Evolutionary conservation across 1,284 basidiomycete genomes (phyloP).

Genomic region (Ceratobasidium sp.): DNA sequence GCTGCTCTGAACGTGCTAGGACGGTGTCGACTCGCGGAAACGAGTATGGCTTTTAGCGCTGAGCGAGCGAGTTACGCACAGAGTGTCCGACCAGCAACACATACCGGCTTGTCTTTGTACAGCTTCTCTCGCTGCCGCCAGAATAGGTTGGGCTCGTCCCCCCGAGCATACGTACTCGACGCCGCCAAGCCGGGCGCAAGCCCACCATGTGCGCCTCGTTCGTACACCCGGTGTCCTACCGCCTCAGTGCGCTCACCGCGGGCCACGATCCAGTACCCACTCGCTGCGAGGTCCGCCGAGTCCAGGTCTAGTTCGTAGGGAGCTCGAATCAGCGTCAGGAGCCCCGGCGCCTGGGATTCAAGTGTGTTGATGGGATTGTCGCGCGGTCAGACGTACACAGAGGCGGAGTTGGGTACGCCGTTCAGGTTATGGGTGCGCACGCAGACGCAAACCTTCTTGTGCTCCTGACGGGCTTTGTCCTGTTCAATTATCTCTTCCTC

Average conservation of each 20-base stretch:
- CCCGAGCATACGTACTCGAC: conserved; percentile 40
- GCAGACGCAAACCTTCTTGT: conserved; percentile 3
- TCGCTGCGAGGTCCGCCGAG: conserved; percentile 36
- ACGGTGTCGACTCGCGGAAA: conserved; percentile 42
- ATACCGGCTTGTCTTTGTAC: conserved; percentile 32
- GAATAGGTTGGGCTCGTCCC: conserved; percentile 18
- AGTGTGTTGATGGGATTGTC: conserved; percentile 35
- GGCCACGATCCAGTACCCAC: conserved; percentile 35
- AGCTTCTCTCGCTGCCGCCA: conserved; percentile 23
- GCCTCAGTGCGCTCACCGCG: conserved; percentile 44
- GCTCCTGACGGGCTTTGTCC: conserved; percentile 39
- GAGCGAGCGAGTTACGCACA: conserved; percentile 43
- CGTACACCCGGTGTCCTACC: conserved; percentile 42
- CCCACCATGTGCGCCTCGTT: conserved; percentile 38
- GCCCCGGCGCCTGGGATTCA: conserved; percentile 42
- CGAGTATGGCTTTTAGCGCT: conserved; percentile 35
- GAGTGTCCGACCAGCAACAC: conserved; percentile 12
- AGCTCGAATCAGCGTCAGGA: conserved; percentile 31
- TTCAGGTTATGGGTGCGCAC: conserved; percentile 32
- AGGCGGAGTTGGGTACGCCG: conserved; percentile 25
- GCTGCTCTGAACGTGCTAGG: conserved; percentile 30
- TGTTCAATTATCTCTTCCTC: conserved; percentile 31
- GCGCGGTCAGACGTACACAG: conserved; percentile 43
- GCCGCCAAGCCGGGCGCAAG: conserved; percentile 42
- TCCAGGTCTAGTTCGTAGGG: conserved; percentile 34